Percentiles rank a stretch among this genome's conserved stretches.
Evolutionary conservation across 2,329 filamentous ascomycete species (phyloP).

Genomic region (Atkinsonella hypoxylon): DNA sequence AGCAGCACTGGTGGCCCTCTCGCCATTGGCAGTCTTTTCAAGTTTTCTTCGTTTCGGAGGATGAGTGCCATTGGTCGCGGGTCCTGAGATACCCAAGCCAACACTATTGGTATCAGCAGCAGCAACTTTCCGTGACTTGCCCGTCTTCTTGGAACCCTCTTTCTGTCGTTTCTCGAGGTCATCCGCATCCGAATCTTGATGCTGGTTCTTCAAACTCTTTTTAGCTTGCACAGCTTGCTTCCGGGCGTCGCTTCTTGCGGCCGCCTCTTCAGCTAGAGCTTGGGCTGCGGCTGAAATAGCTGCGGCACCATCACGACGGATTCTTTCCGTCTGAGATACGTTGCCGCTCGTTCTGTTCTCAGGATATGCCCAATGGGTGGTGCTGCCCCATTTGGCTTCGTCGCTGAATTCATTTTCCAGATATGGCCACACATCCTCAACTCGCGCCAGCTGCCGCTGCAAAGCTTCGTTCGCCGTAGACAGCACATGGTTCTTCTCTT

Average conservation of each 20-base stretch:
- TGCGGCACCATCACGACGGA: conserved; percentile 66
- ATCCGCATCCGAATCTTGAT: conserved; percentile 70
- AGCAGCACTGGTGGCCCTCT: conserved; percentile 22
- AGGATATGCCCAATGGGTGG: conserved; percentile 90
- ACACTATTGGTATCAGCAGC: conserved; percentile 40
- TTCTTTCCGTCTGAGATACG: conserved; percentile 57
- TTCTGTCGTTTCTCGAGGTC: conserved; percentile 46
- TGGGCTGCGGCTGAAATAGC: conserved; percentile 67
- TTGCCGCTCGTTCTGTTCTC: conserved; percentile 59
- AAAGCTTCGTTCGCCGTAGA: conserved; percentile 85
- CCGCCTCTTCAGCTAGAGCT: conserved; percentile 70
- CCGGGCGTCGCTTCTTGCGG: conserved; percentile 70
- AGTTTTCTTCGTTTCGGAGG: conserved; percentile 69
- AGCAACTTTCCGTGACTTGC: conserved; percentile 52
- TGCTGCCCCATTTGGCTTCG: conserved; percentile 84
- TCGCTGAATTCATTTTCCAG: conserved; percentile 86
- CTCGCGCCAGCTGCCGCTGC: conserved; percentile 68
- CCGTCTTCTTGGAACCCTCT: conserved; percentile 48
- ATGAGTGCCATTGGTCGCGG: conserved; percentile 39
- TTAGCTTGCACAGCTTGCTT: conserved; percentile 72
- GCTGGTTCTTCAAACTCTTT: conserved; percentile 56
- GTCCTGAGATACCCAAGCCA: conserved; percentile 55
- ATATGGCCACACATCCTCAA: conserved; percentile 79
- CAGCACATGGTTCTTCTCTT: conserved; percentile 97
- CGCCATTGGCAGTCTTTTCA: conserved; percentile 49